Evolutionary conservation across 208 protist genomes (phyloP), one percentile per base, ranked within the genome.

Genomic region (Leishmania major): DNA sequence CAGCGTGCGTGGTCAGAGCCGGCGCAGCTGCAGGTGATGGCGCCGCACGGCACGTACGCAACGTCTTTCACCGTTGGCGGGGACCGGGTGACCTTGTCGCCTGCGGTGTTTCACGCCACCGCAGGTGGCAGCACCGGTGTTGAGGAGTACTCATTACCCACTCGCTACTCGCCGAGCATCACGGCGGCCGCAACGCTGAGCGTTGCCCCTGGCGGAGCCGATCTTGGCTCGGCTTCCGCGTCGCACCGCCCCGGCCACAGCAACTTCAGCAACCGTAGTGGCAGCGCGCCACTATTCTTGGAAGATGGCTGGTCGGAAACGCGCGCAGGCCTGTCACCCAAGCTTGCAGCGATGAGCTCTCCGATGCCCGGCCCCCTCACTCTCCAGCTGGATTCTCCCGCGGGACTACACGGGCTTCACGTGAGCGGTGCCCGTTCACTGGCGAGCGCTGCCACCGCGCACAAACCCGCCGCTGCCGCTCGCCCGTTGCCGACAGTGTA

Each of bases 401-500:
- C 49, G 37, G 75, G 62, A 57, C 25, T 53, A 31, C 72, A 78
- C 25, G 69, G 62, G n/a, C 19, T 69, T 40, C 71, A 78, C 47
- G 3, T 35, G 45, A 28, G 70, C 70, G 25, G 70, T 51, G 22
- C 28, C 35, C 70, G 25, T 37, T 74, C 70, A 35, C 70, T 35
- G n/a, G 28, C 45, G 28, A 74, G 70, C 70, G 22, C 70, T 74
- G 5, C 45, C 43, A 8, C 22, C 10, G 4, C 70, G 25, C 45
- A 55, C 70, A 74, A 74, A 55, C 43, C 45, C 8, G n/a, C 59
- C 13, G 60, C 76, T 35, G 28, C 78, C 19, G 60, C 64, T 35
- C 78, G 83, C 10, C 64, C 75, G 73, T 80, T 89, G 81, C 88
- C 87, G 17, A 80, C 78, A 5, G 88, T 90, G 47, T 92, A 84